Evolutionary conservation across 1,284 basidiomycete genomes (phyloP).

Genomic region (Quambalaria eucalypti): DNA sequence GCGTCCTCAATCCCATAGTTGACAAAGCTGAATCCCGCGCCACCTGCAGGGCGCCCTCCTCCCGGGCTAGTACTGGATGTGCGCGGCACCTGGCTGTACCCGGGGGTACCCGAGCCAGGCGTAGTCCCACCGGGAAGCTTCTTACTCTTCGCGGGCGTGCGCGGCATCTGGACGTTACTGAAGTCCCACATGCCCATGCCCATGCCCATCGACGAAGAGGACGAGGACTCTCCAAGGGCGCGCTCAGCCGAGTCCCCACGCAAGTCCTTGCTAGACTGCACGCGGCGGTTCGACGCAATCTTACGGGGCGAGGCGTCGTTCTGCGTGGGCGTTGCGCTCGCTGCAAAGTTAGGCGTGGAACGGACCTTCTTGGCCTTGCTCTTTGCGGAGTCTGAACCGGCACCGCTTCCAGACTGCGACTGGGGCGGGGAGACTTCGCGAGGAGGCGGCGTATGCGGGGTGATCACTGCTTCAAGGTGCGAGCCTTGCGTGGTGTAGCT

Average conservation of each 20-base stretch:
- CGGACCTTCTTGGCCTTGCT: neutral
- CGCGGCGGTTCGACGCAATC: constrained; percentile 24
- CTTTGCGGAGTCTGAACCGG: neutral
- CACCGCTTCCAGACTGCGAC: neutral
- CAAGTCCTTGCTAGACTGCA: constrained; percentile 7
- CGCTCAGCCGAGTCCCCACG: neutral
- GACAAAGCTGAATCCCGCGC: constrained; percentile 26
- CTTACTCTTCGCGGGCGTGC: no score
- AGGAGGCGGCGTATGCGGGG: no score
- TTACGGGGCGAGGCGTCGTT: constrained; percentile 12
- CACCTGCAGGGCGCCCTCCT: neutral
- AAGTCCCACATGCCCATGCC: neutral
- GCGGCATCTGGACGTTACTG: no score
- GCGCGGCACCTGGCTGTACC: neutral
- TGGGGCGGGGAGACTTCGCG: no score
- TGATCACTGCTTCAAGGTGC: neutral
- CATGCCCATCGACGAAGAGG: neutral
- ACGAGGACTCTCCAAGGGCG: neutral
- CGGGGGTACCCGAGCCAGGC: no score
- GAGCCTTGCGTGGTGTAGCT: neutral
- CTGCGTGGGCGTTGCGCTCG: no score
- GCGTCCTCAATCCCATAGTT: constrained; percentile 45
- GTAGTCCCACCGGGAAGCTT: no score
- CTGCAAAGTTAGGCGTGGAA: neutral
- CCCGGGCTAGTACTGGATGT: neutral